Evolutionary conservation across 1,139 yeast species (phyloP), one percentile per base, ranked within the genome.

Genomic region (Oligophagozyma castellii): DNA sequence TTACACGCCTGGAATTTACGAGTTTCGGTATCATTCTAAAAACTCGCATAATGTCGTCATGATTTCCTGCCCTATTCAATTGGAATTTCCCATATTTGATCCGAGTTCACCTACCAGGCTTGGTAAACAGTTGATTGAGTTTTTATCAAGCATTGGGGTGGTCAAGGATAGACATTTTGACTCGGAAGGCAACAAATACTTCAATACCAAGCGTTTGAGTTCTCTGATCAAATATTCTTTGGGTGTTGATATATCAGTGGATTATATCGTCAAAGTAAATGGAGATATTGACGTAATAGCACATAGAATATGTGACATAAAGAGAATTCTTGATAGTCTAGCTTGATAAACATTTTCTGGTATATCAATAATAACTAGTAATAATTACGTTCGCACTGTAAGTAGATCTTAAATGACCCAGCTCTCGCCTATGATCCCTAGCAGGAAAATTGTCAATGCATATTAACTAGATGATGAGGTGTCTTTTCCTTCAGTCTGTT

Each of bases 1-100:
- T 43, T 77, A 79, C 73, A 77, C 74, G 41, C 70, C 67, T 31
- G 93, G 93, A 0, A 61, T 71, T 23, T 80, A 73, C 52, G 92
- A 80, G 52, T 66, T 80, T 44, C 64, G 93, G 51, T 78, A 77
- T 44, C 93, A 81, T 47, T 61, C 68, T 30, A 68, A 66, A 30
- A 73, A 72, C 16, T 69, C 73, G 35, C 93, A 81, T 49, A 77
- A 72, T 36, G 93, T 80, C 16, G 61, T 75, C 21, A 65, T 67
- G 34, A 64, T 73, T 27, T 72, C 89, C 0, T 65, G 63, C 35
- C 84, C 89, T n/a, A 76, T 80, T 54, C 79, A 74, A 49, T 61
- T 80, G 26, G 62, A 56, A 27, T 50, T 63, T 22, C 63, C 67
- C 8, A 42, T 49, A 14, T 40, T 70, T n/a, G 46, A 52, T 3